Percentiles rank a stretch among this genome's conserved stretches.
Conservation (phyloP, 176 grass and related monocot genomes). For the Rhynchospora breviuscula region DNA sequence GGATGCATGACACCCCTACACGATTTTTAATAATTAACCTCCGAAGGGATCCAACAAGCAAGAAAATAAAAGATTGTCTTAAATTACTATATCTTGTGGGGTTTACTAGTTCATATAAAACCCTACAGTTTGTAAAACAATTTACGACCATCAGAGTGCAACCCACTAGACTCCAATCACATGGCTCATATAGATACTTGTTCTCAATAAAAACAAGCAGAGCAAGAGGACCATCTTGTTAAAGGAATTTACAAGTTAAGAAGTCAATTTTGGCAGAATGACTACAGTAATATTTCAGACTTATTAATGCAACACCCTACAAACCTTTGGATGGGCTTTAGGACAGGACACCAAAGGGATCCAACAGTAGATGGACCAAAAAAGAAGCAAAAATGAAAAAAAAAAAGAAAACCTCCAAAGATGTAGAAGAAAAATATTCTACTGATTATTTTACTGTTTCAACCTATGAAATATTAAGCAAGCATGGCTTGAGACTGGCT, state of each 20-base stretch:
- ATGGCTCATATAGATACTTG: background rate
- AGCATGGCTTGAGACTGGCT: background rate
- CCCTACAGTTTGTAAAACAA: background rate
- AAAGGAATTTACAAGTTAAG: background rate
- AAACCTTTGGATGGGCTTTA: background rate
- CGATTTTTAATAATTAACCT: background rate
- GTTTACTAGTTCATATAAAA: background rate
- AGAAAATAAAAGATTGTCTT: background rate
- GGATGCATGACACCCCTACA: background rate
- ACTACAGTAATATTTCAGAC: background rate
- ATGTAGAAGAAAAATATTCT: background rate
- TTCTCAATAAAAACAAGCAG: background rate
- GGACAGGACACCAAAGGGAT: background rate
- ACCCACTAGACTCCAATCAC: background rate
- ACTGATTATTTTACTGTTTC: background rate
- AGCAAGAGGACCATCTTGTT: background rate
- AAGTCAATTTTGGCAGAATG: background rate
- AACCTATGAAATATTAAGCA: background rate
- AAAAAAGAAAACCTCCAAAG: background rate
- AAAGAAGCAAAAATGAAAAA: background rate
- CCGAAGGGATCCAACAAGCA: background rate
- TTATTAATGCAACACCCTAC: background rate
- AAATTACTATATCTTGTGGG: background rate
- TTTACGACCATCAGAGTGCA: background rate
- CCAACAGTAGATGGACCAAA: background rate